Conservation (phyloP, 805 yeast genomes). For the Sungouiella blattae region DNA sequence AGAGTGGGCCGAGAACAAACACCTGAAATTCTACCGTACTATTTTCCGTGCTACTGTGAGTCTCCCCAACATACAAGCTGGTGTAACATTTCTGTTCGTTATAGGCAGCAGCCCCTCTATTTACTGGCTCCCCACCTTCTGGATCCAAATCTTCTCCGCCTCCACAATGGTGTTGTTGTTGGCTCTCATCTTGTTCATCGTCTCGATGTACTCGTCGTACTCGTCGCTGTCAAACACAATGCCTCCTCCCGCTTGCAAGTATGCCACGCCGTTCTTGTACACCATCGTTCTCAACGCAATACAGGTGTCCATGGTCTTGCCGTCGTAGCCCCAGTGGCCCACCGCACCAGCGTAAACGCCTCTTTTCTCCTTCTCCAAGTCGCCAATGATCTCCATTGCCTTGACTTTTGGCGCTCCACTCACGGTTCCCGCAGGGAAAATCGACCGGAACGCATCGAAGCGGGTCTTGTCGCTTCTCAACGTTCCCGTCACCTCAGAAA, state of each 20-base stretch:
- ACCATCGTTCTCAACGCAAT: conserved; percentile 98
- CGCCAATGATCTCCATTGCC: conserved; percentile 93
- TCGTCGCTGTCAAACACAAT: conserved; percentile 95
- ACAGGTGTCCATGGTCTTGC: conserved; percentile 94
- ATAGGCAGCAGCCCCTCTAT: background rate
- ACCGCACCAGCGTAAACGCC: conserved; percentile 99
- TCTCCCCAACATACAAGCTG: too few relatives aligned
- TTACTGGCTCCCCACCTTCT: conserved; percentile 25
- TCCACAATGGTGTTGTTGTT: conserved; percentile 86
- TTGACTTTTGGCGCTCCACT: conserved; percentile 97
- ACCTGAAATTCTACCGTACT: too few relatives aligned
- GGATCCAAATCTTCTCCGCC: conserved; percentile 79
- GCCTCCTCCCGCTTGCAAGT: conserved; percentile 98
- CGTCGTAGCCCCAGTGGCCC: conserved; percentile 96
- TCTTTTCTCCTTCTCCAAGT: conserved; percentile 84
- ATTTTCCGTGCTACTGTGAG: too few relatives aligned
- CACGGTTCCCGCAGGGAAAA: conserved; percentile 99
- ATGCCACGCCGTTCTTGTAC: conserved; percentile 83
- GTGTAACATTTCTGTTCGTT: background rate
- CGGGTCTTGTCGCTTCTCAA: conserved; percentile 79
- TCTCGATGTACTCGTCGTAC: conserved; percentile 91
- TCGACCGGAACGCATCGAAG: conserved; percentile 95
- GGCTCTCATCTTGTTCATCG: conserved; percentile 96
- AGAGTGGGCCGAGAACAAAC: too few relatives aligned
- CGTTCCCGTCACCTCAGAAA: conserved; percentile 91